Evolutionary conservation across 208 protist species (phyloP), one percentile per base, ranked within the genome.

Genomic region (Naegleria gruberi): DNA sequence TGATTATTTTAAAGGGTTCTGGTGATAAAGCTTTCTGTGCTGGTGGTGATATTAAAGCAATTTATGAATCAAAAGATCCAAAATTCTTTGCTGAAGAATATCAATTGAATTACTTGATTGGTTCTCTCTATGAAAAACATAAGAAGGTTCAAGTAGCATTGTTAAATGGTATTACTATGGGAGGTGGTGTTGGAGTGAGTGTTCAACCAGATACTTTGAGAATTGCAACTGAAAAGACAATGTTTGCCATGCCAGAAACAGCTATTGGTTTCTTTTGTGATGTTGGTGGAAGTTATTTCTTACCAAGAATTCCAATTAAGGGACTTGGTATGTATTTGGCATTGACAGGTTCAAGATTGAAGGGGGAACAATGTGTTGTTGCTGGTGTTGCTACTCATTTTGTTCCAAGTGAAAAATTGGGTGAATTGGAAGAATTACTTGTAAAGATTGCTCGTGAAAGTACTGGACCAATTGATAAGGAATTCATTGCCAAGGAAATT

Each of bases 171-270:
- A 96, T 95, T 87, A 94, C 94, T 26, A 93, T 97, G 77, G 96
- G 96, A 41, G 96, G 95, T 44, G 96, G 95, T 41, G 95, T 95
- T 12, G 96, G 96, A 44, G 26, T 97, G 37, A 46, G 37, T 37
- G 42, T 82, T 91, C 44, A 96, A 34, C 94, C 94, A 74, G 95
- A 95, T 19, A 90, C 90, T 30, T 95, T 95, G 89, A 92, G 95
- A 44, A 93, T 97, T 15, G 94, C 94, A 55, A 96, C 95, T n/a
- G 95, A 96, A 89, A 90, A 93, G 42, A 92, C 95, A n/a, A 73
- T 93, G 43, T 94, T 97, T 90, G 95, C 95, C 34, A 96, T 97
- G 95, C 95, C 96, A 17, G 96, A 97, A 91, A 95, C 94, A 34
- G 91, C 90, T 17, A 96, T 97, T 91, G 96, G 95, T 17, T 92